Percentiles rank a stretch among this genome's conserved stretches.
phyloP scores from a whole-genome alignment of 75 land plant species.

The Pinus taeda region DNA sequence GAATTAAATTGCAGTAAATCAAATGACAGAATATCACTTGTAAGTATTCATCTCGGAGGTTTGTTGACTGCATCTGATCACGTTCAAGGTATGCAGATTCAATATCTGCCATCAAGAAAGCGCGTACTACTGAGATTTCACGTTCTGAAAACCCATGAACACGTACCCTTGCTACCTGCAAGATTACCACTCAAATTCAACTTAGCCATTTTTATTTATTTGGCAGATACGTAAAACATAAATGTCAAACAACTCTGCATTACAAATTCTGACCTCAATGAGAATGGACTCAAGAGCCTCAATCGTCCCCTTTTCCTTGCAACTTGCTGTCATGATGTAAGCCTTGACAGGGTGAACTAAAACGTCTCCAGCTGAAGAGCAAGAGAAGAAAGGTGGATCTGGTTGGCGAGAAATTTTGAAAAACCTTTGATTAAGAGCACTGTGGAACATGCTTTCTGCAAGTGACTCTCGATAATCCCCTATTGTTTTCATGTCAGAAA shows the following conservation, averaged over 20 bases:
- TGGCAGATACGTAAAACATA: no score
- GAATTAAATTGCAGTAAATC: no score
- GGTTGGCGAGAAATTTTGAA: not conserved
- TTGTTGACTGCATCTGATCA: constrained; percentile 93
- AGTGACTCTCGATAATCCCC: constrained; percentile 64
- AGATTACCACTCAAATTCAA: no score
- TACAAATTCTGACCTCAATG: constrained; percentile 32
- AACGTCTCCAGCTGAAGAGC: constrained; percentile 71
- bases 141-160: constrained; percentile 95
- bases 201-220: no score
- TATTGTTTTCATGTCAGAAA: constrained; percentile 58
- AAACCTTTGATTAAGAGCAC: no score
- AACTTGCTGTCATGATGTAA: constrained; percentile 77
- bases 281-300: constrained; percentile 86
- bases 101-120: constrained; percentile 88
- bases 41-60: constrained; percentile 83
- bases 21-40: constrained; percentile 18
- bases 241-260: no score
- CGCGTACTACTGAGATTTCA: constrained; percentile 84
- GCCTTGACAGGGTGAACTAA: constrained; percentile 84
- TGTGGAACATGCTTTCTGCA: constrained; percentile 19
- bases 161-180: constrained; percentile 68
- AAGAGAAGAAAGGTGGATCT: constrained; percentile 94
- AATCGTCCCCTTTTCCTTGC: constrained; percentile 66
- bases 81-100: constrained; percentile 96